Evolutionary conservation across 768 basidiomycete genomes (phyloP), one percentile per base, ranked within the genome.

Genomic region (Pleurotus ostreatus): DNA sequence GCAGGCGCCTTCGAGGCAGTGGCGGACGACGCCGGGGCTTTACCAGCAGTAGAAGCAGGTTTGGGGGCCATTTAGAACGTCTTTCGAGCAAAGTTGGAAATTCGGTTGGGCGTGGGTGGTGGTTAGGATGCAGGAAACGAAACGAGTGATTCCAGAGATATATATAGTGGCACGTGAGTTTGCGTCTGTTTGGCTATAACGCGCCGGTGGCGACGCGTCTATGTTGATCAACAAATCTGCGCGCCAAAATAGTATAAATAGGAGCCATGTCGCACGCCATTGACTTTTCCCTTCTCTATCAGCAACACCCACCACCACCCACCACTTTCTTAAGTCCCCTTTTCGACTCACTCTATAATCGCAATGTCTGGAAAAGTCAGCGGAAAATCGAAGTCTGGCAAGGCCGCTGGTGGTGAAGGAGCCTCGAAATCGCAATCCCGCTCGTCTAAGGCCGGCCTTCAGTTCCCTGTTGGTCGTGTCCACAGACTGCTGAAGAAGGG

Each of bases 31-130:
- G 86, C 86, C 48, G 87, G 85, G 49, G 86, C 87, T 75, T 86
- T 94, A 68, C 88, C 88, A 63, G 91, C 89, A 67, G 89, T 91
- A 61, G 90, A 92, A 63, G 88, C 82, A 68, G 87, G 86, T 81
- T 88, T 84, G 63, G 82, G 84, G 52, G 78, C 80, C 83, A 88
- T 85, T 74, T 34, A 52, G 62, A 60, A 57, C 44, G 22, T 9
- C 9, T 57, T 46, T 57, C 25, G 48, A 25, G 55, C 47, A 49
- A 61, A 46, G 52, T 46, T 12, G 49, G 18, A 13, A 41, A 59
- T 53, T 16, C 58, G 53, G 47, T 58, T 59, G 46, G 41, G 62
- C 49, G 52, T 56, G 57, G 57, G 65, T 63, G 66, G 61, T 58
- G 63, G 63, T 48, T 30, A 52, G 60, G 51, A 60, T 62, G 59